Evolutionary conservation across 176 grass and related monocot species (phyloP).

Genomic region (Puccinellia tenuiflora): DNA sequence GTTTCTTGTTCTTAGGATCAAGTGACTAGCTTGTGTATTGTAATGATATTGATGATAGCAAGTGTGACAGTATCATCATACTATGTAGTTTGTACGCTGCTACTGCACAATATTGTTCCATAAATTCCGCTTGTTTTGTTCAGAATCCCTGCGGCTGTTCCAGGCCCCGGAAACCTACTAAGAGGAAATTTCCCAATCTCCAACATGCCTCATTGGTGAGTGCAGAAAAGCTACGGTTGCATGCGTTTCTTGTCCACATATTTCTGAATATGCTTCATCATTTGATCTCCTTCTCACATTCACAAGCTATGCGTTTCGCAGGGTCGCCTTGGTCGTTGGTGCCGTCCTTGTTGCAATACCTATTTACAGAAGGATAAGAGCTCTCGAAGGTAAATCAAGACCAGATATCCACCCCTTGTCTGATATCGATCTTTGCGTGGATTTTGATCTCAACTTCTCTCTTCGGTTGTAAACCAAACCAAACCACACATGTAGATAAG

Average conservation of each 20-base stretch:
- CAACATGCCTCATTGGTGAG: slow-evolving; percentile 48
- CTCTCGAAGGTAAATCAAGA: slow-evolving; percentile 33
- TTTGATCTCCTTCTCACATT: background rate
- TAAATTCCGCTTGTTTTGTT: background rate
- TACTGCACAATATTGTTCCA: background rate
- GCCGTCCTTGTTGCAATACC: slow-evolving; percentile 42
- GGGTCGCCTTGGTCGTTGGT: slow-evolving; percentile 39
- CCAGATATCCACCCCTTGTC: background rate
- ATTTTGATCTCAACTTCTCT: background rate
- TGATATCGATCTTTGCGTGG: background rate
- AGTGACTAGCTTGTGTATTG: background rate
- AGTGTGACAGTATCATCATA: background rate
- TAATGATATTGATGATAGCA: background rate
- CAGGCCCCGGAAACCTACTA: background rate
- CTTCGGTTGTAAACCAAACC: background rate
- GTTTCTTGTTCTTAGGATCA: background rate
- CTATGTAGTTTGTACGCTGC: background rate
- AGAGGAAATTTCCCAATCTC: slow-evolving; percentile 39
- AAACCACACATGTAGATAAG: slow-evolving; percentile 16
- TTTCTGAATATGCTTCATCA: background rate
- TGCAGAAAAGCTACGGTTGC: background rate
- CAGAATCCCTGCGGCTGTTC: slow-evolving; percentile 25
- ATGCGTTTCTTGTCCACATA: background rate
- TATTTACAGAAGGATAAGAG: slow-evolving; percentile 41
- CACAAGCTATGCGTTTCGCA: background rate